Percentiles rank a stretch among this genome's conserved stretches.
Evolutionary conservation across 306 rosid species (phyloP).

Genomic region (Cajanus cajan): DNA sequence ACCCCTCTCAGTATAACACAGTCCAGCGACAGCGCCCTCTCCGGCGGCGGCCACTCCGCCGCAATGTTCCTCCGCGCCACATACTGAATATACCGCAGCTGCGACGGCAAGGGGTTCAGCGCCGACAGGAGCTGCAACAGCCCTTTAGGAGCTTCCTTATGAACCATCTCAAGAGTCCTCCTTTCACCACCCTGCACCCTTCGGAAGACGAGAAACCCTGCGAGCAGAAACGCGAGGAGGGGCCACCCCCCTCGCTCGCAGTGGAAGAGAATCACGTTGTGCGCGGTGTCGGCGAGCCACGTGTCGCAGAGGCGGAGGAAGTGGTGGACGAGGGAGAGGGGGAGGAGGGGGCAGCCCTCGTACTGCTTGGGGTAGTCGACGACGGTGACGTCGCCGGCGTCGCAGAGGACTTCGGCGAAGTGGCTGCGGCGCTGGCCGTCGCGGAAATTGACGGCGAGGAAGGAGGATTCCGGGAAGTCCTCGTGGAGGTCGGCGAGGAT

Average conservation of each 20-base stretch:
- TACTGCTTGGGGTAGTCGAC: conserved; percentile 95
- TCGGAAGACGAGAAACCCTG: conserved; percentile 67
- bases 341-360: conserved; percentile 92
- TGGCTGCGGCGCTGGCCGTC: conserved; percentile 81
- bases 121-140: conserved; percentile 82
- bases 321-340: conserved; percentile 81
- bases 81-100: conserved; percentile 89
- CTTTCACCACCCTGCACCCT: conserved; percentile 77
- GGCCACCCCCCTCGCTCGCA: conserved; percentile 99
- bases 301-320: conserved; percentile 86
- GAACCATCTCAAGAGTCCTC: conserved; percentile 84
- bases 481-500: conserved; percentile 77
- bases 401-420: conserved; percentile 65
- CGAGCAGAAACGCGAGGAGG: conserved; percentile 76
- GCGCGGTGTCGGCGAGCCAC: conserved; percentile 73
- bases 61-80: conserved; percentile 87
- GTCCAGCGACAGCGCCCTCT: conserved; percentile 87
- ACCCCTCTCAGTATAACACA: conserved; percentile 85
- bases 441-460: conserved; percentile 88
- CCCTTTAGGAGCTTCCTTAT: conserved; percentile 93
- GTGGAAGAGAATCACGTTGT: conserved; percentile 69
- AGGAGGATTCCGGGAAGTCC: conserved; percentile 90
- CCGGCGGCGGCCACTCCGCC: conserved; percentile 93
- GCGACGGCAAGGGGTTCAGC: conserved; percentile 90
- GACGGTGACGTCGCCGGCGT: conserved; percentile 78